Percentiles rank a stretch among this genome's conserved stretches.
Conservation (phyloP, 306 rosid species). For the Ceratonia siliqua region DNA sequence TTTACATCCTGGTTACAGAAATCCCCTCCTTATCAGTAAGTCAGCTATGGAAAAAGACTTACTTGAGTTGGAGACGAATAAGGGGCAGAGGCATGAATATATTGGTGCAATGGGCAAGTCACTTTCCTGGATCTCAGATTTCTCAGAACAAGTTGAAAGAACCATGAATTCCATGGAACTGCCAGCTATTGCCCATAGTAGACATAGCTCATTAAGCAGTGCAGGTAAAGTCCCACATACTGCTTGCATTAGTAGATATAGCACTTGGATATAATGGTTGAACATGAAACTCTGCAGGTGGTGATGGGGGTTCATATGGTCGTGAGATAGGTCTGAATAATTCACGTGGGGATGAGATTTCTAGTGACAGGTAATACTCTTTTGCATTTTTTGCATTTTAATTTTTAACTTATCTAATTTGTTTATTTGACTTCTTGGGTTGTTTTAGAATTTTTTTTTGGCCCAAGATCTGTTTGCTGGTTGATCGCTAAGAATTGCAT, state of each 20-base stretch:
- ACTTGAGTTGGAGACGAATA: constrained; percentile 50
- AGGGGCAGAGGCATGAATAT: constrained; percentile 50
- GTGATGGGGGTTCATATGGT: constrained; percentile 49
- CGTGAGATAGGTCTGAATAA: constrained; percentile 59
- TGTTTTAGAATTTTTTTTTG: not conserved
- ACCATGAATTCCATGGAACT: constrained; percentile 46
- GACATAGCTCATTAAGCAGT: constrained; percentile 69
- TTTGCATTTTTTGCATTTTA: not conserved
- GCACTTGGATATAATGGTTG: constrained; percentile 19
- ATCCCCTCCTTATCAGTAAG: constrained; percentile 46
- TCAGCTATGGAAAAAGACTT: constrained; percentile 49
- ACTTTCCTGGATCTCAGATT: constrained; percentile 48
- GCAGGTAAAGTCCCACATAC: constrained; percentile 46
- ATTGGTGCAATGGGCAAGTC: constrained; percentile 42
- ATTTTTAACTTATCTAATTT: not conserved
- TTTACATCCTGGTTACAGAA: constrained; percentile 47
- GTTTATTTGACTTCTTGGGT: not conserved
- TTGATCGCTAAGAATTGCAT: not conserved
- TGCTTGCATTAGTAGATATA: constrained; percentile 2
- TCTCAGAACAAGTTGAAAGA: constrained; percentile 51
- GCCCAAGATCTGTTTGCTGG: constrained; percentile 7
- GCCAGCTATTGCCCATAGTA: constrained; percentile 52
- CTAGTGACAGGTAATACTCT: constrained; percentile 54
- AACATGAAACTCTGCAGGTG: constrained; percentile 52
- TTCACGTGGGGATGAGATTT: constrained; percentile 54